Percentiles rank a stretch among this genome's conserved stretches.
Evolutionary conservation across 345 rosid species (phyloP).

Genomic region (Populus tremula): DNA sequence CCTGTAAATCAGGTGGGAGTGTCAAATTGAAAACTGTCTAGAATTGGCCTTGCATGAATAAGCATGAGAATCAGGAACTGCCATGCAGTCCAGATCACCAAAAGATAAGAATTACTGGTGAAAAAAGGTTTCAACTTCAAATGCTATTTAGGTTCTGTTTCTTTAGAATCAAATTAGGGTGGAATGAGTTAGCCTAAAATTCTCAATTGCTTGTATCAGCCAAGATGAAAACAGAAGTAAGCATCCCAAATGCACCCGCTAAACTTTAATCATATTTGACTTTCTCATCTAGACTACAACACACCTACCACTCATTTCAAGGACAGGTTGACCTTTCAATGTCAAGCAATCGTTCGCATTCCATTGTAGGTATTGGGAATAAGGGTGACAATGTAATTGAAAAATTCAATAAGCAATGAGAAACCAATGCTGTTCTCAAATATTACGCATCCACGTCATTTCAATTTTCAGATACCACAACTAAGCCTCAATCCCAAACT

Average conservation of each 20-base stretch:
- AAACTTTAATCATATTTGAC: neutral
- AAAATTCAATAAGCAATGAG: neutral
- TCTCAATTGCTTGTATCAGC: neutral
- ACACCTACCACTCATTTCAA: neutral
- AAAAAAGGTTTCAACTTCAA: neutral
- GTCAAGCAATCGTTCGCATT: neutral
- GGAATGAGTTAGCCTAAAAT: neutral
- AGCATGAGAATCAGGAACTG: neutral
- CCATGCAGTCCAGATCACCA: neutral
- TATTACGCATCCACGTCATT: neutral
- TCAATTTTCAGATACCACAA: neutral
- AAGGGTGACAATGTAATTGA: neutral
- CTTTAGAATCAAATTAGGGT: neutral
- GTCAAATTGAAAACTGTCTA: neutral
- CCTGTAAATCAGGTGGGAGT: constrained; percentile 36
- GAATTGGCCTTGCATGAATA: neutral
- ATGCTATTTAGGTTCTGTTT: neutral
- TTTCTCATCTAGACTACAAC: neutral
- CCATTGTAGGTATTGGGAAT: neutral
- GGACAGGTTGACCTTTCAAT: neutral
- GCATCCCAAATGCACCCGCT: neutral
- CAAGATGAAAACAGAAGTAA: neutral
- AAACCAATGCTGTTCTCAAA: neutral
- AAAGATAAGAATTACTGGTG: neutral
- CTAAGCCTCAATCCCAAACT: neutral